Evolutionary conservation across 75 land plant species (phyloP).

Genomic region (Chamaecyparis obtusa): DNA sequence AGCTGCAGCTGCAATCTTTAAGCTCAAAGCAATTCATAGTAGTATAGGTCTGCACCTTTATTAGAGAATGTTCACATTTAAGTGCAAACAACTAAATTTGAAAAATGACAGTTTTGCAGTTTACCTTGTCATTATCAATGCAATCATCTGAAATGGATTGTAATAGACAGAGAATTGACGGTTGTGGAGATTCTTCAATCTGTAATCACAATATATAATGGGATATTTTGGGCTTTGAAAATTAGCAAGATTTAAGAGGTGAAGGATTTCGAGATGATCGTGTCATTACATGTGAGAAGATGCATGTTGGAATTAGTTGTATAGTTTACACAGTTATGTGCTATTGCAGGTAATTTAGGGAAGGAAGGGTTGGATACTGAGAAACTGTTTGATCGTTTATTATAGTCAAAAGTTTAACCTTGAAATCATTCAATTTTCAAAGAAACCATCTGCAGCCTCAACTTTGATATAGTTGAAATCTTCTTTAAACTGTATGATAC

Average conservation of each 20-base stretch:
- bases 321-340: background rate
- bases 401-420: background rate
- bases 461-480: background rate
- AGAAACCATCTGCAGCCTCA: background rate
- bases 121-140: background rate
- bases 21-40: background rate
- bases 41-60: background rate
- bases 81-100: background rate
- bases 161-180: background rate
- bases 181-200: background rate
- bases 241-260: conserved; percentile 1
- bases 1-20: background rate
- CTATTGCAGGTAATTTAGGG: background rate
- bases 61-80: background rate
- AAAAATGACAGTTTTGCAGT: background rate
- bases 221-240: background rate
- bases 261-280: background rate
- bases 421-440: background rate
- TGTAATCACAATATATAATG: background rate
- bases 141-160: background rate
- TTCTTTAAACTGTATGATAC: background rate
- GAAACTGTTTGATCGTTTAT: background rate
- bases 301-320: background rate
- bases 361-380: background rate
- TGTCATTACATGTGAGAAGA: background rate